Evolutionary conservation across 495 filamentous ascomycete species (phyloP).

Genomic region (Rhizodiscina lignyota): DNA sequence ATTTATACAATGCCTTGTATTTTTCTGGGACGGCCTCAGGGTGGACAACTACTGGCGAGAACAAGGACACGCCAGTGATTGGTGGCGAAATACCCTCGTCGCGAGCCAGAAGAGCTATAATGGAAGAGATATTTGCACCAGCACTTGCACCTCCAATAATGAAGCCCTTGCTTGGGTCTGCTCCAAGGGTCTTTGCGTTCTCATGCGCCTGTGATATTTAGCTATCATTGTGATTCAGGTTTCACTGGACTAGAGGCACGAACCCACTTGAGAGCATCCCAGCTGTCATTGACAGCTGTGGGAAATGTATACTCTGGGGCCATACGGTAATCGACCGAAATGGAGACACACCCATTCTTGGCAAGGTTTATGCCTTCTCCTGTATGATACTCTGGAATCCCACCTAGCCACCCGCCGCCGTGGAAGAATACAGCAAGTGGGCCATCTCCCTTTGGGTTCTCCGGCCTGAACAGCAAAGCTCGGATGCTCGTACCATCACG

Average conservation of each 20-base stretch:
- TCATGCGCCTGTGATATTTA: conserved; percentile 1
- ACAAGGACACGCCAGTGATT: conserved; percentile 11
- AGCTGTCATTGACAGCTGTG: conserved; percentile 3
- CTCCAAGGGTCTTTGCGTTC: conserved; percentile 6
- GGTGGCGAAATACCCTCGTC: conserved; percentile 7
- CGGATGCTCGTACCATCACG: no score
- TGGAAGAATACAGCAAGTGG: conserved; percentile 4
- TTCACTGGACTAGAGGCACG: no score
- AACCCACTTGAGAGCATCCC: conserved; percentile 7
- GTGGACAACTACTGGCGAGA: conserved; percentile 6
- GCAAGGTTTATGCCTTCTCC: conserved; percentile 1
- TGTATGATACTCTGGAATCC: conserved; percentile 3
- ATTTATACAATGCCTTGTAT: conserved; percentile 7
- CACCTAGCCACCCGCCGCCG: conserved; percentile 9
- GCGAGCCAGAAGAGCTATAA: conserved; percentile 3
- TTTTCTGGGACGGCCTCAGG: conserved; percentile 7
- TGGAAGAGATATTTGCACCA: conserved; percentile 9
- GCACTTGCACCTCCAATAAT: conserved; percentile 12
- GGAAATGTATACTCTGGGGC: conserved; percentile 10
- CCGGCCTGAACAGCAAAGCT: no score
- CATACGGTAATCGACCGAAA: conserved; percentile 8
- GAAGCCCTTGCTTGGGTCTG: conserved; percentile 11
- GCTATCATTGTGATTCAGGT: neutral
- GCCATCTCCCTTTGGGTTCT: neutral
- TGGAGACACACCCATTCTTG: conserved; percentile 1